Evolutionary conservation across 2,329 filamentous ascomycete species (phyloP), one percentile per base, ranked within the genome.

Genomic region (Mycogone perniciosa): DNA sequence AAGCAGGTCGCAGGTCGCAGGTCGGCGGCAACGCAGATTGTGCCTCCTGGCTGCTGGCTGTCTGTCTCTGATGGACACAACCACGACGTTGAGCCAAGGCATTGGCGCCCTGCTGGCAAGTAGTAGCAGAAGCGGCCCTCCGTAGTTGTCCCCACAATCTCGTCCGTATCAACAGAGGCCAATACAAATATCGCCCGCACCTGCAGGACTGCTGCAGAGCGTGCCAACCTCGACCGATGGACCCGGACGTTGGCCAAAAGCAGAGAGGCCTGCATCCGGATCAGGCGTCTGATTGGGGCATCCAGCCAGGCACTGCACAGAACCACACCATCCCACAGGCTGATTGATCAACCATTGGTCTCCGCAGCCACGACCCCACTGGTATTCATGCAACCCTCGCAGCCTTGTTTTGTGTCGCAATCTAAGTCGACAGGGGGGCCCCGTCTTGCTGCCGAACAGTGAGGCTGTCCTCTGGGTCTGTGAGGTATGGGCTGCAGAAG

Each of bases 281-380:
- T 47, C 47, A 42, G 52, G 47, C 41, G 47, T 54, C 42, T 58
- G 56, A 54, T 56, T 56, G 56, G 56, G 50, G 34, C 41, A 35
- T 33, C 51, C 31, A 51, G 49, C 35, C 51, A 55, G 54, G 49
- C 47, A 50, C 46, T 43, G 31, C 37, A 31, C 34, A 45, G 33
- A 45, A 26, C 26, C 31, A 46, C 30, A 45, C 44, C 13, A 26
- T 9, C 26, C 26, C 42, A 31, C 42, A 10, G n/a, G 3, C 20
- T 20, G 20, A 20, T 20, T 20, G 20, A 9, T 26, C n/a, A 27
- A 20, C 26, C 31, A 44, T 44, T 44, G 31, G 42, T 27, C 29
- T 27, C 43, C 37, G 41, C 11, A 34, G 33, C 48, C 48, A 44
- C 29, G 20, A 43, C 27, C 35, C 47, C 49, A 51, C 34, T 13